Base-by-base conservation (phyloP, 345 rosid genomes). In the Raphanus sativus region DNA sequence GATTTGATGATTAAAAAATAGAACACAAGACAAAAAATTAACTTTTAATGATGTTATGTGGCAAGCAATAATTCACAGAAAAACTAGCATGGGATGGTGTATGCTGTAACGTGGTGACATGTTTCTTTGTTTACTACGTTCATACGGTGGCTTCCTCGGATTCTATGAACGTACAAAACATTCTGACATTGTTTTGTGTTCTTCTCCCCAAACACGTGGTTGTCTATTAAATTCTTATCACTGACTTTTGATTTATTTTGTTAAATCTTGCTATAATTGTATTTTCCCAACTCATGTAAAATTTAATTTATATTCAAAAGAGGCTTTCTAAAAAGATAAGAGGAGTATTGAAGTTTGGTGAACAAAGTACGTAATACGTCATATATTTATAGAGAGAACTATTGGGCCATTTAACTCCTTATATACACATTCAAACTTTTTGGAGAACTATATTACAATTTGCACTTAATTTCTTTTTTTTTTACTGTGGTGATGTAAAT, bases 101-200 rank as follows among this genome's bases (percentile, higher is more conserved):
- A 67, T 30, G 52, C 10, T 38, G 3, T 79, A 83, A 84, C 84
- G 86, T 83, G 86, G 83, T 61, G 48, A 29, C 36, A 54, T 45
- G 77, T 1, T 36, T 33, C 45, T 34, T 63, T 8, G 65, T 61
- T 74, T 45, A 45, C 54, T 45, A 4, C 54, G 54, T 48, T 48
- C 54, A 48, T 48, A 13, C 16, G 54, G 54, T 48, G 54, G 17
- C 54, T 48, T 48, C 54, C 54, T 48, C 54, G 54, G 77, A 74
- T 56, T 74, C 77, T 40, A 74, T 66, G 65, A 36, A 56, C 33
- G 8, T 6, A 16, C 16, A 65, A 38, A 38, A 56, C 71, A 55
- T 52, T 52, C 58, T 52, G 71, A 74, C 71, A 65, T 52, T 65
- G 65, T 74, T 65, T 56, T 74, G 12, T 65, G 56, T 52, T 33